Conservation (phyloP, 2,329 filamentous ascomycete genomes). For the Talaromyces piceae region DNA sequence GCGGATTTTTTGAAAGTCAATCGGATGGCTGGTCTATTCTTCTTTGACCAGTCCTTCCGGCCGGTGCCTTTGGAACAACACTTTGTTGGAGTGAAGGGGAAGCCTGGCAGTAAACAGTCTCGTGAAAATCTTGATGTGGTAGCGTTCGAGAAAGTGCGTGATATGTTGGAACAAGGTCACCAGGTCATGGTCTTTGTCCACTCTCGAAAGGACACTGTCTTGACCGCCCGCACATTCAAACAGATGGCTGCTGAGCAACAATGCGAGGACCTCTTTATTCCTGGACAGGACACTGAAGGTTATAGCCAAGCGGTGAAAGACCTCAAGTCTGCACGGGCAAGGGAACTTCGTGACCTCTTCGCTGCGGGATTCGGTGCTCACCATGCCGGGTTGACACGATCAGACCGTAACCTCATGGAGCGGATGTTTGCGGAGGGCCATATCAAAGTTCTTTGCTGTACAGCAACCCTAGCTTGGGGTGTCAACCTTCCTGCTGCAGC, state of each 20-base stretch:
- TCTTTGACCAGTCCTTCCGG: constrained; percentile 92
- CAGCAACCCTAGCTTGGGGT: constrained; percentile 95
- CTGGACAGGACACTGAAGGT: constrained; percentile 60
- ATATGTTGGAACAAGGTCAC: constrained; percentile 87
- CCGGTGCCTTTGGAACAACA: constrained; percentile 95
- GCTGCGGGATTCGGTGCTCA: constrained; percentile 90
- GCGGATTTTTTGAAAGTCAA: constrained; percentile 97
- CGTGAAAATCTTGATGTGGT: constrained; percentile 83
- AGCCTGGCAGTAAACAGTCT: constrained; percentile 69
- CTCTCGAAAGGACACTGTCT: constrained; percentile 86
- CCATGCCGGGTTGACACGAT: constrained; percentile 91
- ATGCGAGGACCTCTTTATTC: constrained; percentile 76
- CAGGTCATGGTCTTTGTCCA: constrained; percentile 99
- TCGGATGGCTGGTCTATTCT: constrained; percentile 84
- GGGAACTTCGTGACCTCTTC: constrained; percentile 81
- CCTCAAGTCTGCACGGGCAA: constrained; percentile 75
- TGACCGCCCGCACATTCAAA: constrained; percentile 75
- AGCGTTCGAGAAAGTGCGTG: constrained; percentile 87
- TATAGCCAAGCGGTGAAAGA: constrained; percentile 76
- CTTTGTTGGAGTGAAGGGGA: constrained; percentile 90
- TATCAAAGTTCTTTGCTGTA: constrained; percentile 97
- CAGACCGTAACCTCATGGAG: constrained; percentile 94
- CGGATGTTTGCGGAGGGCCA: constrained; percentile 83
- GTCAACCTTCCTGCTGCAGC: constrained; percentile 96
- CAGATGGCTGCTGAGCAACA: constrained; percentile 79